Percentiles rank a stretch among this genome's conserved stretches.
These are phyloP conservation scores for Suillus bovinus DNA, from an alignment of 768 basidiomycete genomes.

Conservation along the genomic window DNA sequence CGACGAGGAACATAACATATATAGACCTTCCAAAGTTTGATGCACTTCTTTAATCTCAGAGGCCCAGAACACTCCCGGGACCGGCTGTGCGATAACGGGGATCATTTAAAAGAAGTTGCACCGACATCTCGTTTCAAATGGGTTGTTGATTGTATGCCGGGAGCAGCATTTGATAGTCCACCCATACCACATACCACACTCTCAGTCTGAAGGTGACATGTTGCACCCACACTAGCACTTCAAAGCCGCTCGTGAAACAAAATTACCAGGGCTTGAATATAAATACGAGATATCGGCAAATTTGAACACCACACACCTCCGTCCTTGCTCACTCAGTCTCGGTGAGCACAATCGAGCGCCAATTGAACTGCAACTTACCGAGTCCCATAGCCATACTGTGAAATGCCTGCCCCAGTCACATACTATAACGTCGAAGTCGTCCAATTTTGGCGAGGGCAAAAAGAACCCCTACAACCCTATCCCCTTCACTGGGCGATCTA, in stretches of 20 bases:
- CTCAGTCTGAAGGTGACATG: background rate
- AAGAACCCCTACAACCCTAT: conserved; percentile 6
- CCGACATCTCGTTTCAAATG: background rate
- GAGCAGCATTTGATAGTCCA: background rate
- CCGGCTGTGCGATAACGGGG: background rate
- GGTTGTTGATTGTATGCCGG: background rate
- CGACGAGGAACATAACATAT: background rate
- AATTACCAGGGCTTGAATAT: background rate
- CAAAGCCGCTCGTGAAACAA: background rate
- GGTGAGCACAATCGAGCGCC: background rate
- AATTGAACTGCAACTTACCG: background rate
- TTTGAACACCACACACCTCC: background rate
- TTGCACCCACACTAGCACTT: conserved; percentile 3
- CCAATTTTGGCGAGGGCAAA: conserved; percentile 29
- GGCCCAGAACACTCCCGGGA: background rate
- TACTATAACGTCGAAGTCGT: conserved; percentile 26
- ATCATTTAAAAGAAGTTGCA: background rate
- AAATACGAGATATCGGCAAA: background rate
- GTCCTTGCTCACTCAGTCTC: background rate
- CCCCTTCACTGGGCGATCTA: conserved; percentile 33
- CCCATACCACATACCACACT: background rate
- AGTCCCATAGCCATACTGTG: background rate
- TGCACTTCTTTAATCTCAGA: background rate
- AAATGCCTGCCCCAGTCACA: conserved; percentile 18
- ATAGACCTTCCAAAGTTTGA: background rate